Base-by-base conservation (phyloP, 2,329 filamentous ascomycete species). In the Myriosclerotinia scirpicola region DNA sequence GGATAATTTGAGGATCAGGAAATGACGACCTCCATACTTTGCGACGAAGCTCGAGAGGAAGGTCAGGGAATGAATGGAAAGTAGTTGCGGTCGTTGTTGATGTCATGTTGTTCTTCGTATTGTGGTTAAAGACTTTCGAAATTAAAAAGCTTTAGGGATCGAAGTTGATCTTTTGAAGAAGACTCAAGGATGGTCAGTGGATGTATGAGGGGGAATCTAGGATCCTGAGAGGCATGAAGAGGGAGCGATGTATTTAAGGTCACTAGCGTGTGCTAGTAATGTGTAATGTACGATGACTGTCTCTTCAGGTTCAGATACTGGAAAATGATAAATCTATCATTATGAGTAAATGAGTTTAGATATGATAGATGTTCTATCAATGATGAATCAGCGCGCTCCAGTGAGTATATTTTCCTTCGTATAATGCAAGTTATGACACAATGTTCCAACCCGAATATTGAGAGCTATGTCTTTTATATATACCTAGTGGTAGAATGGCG, bases 31-130 rank as follows among this genome's bases (percentile, higher is more conserved):
- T 61, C 58, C 44, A 61, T 40, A 61, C 38, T 14, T 40, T 8
- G 44, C 8, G 46, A 38, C 58, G 58, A 61, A 61, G 44, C 34
- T 61, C 30, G 30, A 7, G 8, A 5, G 58, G n/a, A 5, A 61
- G 9, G 38, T 30, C 38, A 17, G 14, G n/a, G 46, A 60, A 60
- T 11, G n/a, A 5, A 26, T 61, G n/a, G 11, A 50, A 50, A 9
- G 44, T 26, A 7, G 15, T 6, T 50, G 26, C n/a, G 3, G 14
- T 26, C 34, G n/a, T 50, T 38, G 14, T 46, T 26, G 58, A 61
- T 40, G 30, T 20, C 44, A 61, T 61, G 3, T 38, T 17, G 20
- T 50, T 26, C 3, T 30, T 48, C 12, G 6, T 48, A 22, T 1
- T 48, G 6, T 50, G 58, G 20, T 38, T 6, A 50, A 17, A 22